Percentiles rank a stretch among this genome's conserved stretches.
Conservation (phyloP, 768 basidiomycete genomes). For the Tricholoma sp. region DNA sequence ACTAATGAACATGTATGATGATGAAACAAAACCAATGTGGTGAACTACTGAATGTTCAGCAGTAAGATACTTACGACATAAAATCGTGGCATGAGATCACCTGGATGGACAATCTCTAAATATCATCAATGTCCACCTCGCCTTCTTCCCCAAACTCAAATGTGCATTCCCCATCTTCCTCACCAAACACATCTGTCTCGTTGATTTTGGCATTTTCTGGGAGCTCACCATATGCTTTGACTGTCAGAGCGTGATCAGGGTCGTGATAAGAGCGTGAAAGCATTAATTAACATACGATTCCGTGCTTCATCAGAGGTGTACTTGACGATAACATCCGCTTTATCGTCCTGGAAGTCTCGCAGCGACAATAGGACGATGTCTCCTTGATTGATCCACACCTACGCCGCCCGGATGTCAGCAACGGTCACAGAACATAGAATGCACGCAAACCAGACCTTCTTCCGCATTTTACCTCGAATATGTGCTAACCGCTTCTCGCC, state of each 20-base stretch:
- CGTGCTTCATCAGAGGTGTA: slow-evolving; percentile 96
- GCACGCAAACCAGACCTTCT: slow-evolving; percentile 67
- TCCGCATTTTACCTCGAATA: slow-evolving; percentile 98
- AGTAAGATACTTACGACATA: slow-evolving; percentile 6
- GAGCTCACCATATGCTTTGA: slow-evolving; percentile 97
- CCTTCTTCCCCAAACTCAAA: slow-evolving; percentile 90
- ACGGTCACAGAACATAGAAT: background rate
- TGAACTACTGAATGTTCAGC: slow-evolving; percentile 5
- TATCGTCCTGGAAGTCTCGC: slow-evolving; percentile 98
- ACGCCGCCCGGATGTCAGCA: slow-evolving; percentile 5
- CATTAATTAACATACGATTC: slow-evolving; percentile 45
- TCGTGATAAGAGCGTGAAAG: background rate
- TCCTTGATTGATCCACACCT: slow-evolving; percentile 99
- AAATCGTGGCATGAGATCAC: slow-evolving; percentile 3
- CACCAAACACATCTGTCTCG: slow-evolving; percentile 91
- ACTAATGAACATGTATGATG: slow-evolving; percentile 7
- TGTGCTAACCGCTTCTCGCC: slow-evolving; percentile 97
- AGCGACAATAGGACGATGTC: slow-evolving; percentile 93
- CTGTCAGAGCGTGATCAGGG: slow-evolving; percentile 26
- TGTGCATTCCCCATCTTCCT: slow-evolving; percentile 84
- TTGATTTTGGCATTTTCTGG: slow-evolving; percentile 97
- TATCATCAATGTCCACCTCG: slow-evolving; percentile 88
- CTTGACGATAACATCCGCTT: slow-evolving; percentile 99
- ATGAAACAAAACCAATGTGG: slow-evolving; percentile 1
- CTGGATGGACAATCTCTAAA: slow-evolving; percentile 38